phyloP scores from a whole-genome alignment of 106 monocot genomes.

The Dendrobium officinale region DNA sequence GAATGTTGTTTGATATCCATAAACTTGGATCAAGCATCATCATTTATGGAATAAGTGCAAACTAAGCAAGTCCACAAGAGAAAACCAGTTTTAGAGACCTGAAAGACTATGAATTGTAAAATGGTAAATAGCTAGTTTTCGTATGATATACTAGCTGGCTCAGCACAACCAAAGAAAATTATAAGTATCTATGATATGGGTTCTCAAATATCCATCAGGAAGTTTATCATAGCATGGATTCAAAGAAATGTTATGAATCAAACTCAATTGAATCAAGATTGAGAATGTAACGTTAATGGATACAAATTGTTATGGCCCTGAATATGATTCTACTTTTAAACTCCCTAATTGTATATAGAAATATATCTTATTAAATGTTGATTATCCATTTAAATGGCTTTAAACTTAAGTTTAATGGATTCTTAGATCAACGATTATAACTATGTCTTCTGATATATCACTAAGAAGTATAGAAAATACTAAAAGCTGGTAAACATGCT shows the following conservation, averaged over 20 bases:
- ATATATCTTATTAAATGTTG: background rate
- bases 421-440: background rate
- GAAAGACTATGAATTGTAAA: too few species aligned
- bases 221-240: background rate
- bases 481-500: background rate
- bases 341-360: background rate
- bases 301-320: background rate
- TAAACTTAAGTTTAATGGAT: background rate
- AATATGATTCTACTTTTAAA: background rate
- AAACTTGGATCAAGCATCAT: background rate
- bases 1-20: background rate
- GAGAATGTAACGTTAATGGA: background rate
- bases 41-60: background rate
- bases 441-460: background rate
- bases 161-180: background rate
- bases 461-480: background rate
- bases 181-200: background rate
- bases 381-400: background rate
- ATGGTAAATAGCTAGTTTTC: too few species aligned
- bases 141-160: background rate
- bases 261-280: background rate
- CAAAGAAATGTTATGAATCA: background rate
- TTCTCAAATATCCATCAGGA: background rate
- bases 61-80: background rate
- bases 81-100: background rate